Percentiles rank a stretch among this genome's conserved stretches.
Conservation (phyloP, 768 basidiomycete species). For the Chalciporus pseudorubinellus region DNA sequence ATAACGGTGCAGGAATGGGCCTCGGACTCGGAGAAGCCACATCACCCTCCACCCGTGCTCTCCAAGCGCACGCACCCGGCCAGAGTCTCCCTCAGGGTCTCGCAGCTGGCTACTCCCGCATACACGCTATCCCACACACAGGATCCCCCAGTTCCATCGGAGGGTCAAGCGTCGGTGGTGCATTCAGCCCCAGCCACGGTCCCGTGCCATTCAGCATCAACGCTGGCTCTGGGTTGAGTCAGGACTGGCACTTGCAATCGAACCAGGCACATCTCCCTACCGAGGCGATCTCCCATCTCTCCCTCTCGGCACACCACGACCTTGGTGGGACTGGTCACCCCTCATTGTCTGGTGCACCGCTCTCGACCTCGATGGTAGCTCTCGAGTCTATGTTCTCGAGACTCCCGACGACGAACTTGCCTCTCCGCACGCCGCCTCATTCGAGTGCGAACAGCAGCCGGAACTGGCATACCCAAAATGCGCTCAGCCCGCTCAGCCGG, state of each 20-base stretch:
- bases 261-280: conserved; percentile 20
- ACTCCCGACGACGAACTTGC: conserved; percentile 28
- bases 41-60: conserved; percentile 72
- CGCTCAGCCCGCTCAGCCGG: conserved; percentile 60
- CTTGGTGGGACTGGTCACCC: not conserved
- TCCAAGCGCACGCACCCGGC: conserved; percentile 86
- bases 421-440: conserved; percentile 29
- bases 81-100: conserved; percentile 90
- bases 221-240: conserved; percentile 17
- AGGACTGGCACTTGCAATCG: conserved; percentile 29
- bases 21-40: conserved; percentile 35
- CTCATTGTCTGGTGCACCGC: conserved; percentile 5
- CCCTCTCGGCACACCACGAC: conserved; percentile 29
- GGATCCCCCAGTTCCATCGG: conserved; percentile 37
- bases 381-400: conserved; percentile 57
- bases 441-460: conserved; percentile 20
- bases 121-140: conserved; percentile 65
- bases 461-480: conserved; percentile 36
- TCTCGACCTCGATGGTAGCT: conserved; percentile 25
- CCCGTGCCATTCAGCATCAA: conserved; percentile 32
- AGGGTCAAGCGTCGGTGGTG: conserved; percentile 26
- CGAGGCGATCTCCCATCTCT: conserved; percentile 22
- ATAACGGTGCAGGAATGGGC: conserved; percentile 13
- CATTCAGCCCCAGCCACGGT: conserved; percentile 32
- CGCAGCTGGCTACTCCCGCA: conserved; percentile 85